phyloP scores from a whole-genome alignment of 257 asterid species.

The Fraxinus quadrangulata region DNA sequence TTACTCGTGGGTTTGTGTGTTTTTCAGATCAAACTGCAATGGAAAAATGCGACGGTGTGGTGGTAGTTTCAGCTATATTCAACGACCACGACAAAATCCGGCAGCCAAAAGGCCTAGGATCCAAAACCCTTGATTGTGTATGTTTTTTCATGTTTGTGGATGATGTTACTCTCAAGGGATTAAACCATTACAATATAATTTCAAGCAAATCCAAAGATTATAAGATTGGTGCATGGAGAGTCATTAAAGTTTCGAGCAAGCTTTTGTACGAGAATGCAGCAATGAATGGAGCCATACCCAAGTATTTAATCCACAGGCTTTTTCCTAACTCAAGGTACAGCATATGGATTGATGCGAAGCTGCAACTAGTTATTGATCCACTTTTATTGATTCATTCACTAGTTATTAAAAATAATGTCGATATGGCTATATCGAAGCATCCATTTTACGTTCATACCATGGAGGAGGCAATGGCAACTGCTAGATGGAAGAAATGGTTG shows the following conservation, averaged over 20 bases:
- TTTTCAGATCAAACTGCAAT: slow-evolving; percentile 54
- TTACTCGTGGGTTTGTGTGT: background rate
- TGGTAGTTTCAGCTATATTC: slow-evolving; percentile 80
- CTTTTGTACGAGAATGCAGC: slow-evolving; percentile 63
- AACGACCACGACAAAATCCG: slow-evolving; percentile 89
- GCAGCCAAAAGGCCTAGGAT: slow-evolving; percentile 83
- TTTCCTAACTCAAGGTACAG: slow-evolving; percentile 82
- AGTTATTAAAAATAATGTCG: slow-evolving; percentile 56
- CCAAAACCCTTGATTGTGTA: slow-evolving; percentile 51
- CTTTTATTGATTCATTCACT: slow-evolving; percentile 71
- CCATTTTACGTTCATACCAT: slow-evolving; percentile 68
- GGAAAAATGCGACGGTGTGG: slow-evolving; percentile 72
- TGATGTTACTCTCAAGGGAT: slow-evolving; percentile 54
- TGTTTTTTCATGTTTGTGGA: slow-evolving; percentile 94
- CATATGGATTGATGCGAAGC: slow-evolving; percentile 89
- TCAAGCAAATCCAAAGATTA: slow-evolving; percentile 38
- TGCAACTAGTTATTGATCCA: slow-evolving; percentile 85
- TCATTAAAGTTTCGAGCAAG: slow-evolving; percentile 48
- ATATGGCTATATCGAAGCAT: slow-evolving; percentile 82
- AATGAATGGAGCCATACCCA: slow-evolving; percentile 81
- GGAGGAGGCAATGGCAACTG: slow-evolving; percentile 94
- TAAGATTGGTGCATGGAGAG: slow-evolving; percentile 80
- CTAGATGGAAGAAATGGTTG: slow-evolving; percentile 94
- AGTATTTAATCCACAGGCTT: slow-evolving; percentile 71
- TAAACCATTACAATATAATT: slow-evolving; percentile 52